phyloP scores from a whole-genome alignment of 2,329 filamentous ascomycete species.

The Aspergillus aculeatus region DNA sequence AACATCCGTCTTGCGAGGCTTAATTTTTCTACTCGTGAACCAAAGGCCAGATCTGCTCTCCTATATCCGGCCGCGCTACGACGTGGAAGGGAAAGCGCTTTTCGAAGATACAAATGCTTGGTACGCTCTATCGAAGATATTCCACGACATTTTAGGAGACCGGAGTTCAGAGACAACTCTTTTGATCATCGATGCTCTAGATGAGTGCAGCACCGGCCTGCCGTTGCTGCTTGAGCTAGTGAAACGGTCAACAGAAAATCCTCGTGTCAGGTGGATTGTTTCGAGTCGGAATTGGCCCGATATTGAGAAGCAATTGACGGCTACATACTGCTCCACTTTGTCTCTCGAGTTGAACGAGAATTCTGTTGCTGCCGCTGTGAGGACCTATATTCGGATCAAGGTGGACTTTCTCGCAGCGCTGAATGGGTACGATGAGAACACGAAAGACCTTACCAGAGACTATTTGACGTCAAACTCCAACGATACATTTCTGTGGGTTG shows the following conservation, averaged over 20 bases:
- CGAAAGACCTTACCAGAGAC: too few species aligned
- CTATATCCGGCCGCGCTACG: slow-evolving; percentile 4
- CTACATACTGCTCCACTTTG: neutral
- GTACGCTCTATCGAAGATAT: neutral
- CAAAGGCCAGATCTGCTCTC: slow-evolving; percentile 4
- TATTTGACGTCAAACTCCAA: too few species aligned
- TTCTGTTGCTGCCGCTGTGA: too few species aligned
- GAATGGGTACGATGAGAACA: too few species aligned
- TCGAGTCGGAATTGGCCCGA: too few species aligned
- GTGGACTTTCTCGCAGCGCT: too few species aligned
- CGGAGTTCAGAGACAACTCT: neutral
- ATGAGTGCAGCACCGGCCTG: slow-evolving; percentile 5
- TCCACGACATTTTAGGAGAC: slow-evolving; percentile 1
- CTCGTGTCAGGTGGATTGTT: too few species aligned
- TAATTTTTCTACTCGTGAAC: slow-evolving; percentile 21
- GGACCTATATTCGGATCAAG: too few species aligned
- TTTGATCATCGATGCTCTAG: slow-evolving; percentile 6
- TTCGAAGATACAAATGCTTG: slow-evolving; percentile 1
- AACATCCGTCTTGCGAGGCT: slow-evolving; percentile 31
- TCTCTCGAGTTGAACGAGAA: too few species aligned
- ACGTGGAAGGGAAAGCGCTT: neutral
- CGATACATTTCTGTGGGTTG: too few species aligned
- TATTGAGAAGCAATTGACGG: neutral
- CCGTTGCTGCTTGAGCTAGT: neutral
- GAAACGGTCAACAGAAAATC: too few species aligned